Percentiles rank a stretch among this genome's conserved stretches.
Evolutionary conservation across 352 stramenopile species (phyloP).

Genomic region (Globisporangium radiosum): DNA sequence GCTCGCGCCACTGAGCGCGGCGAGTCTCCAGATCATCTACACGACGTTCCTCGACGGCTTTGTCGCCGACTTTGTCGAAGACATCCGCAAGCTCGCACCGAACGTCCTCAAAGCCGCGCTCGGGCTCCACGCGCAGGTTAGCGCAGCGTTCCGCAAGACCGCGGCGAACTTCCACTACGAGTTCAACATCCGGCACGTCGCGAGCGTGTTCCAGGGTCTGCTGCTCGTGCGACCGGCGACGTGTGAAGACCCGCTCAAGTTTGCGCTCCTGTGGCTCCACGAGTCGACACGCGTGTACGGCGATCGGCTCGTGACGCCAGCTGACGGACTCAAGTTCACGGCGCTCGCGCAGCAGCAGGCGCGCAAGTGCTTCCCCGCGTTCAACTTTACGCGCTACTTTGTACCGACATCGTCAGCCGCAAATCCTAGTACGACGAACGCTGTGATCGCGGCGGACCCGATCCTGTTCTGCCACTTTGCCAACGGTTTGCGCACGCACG

Average conservation of each 20-base stretch:
- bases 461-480: slow-evolving; percentile 93
- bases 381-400: slow-evolving; percentile 90
- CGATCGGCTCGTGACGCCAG: slow-evolving; percentile 86
- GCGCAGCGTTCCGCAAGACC: slow-evolving; percentile 86
- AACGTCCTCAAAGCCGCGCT: slow-evolving; percentile 87
- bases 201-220: slow-evolving; percentile 93
- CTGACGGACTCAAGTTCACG: slow-evolving; percentile 87
- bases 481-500: slow-evolving; percentile 74
- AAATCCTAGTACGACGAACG: slow-evolving; percentile 2
- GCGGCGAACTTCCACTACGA: slow-evolving; percentile 97
- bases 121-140: slow-evolving; percentile 83
- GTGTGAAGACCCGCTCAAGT: slow-evolving; percentile 85
- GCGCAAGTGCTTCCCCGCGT: slow-evolving; percentile 90
- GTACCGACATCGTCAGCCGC: slow-evolving; percentile 25
- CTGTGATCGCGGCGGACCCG: slow-evolving; percentile 48
- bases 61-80: slow-evolving; percentile 89
- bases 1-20: slow-evolving; percentile 76
- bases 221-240: slow-evolving; percentile 81
- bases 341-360: slow-evolving; percentile 83
- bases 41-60: slow-evolving; percentile 94
- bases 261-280: slow-evolving; percentile 94
- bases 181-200: slow-evolving; percentile 95
- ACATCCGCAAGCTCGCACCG: slow-evolving; percentile 83
- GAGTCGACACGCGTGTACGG: slow-evolving; percentile 94
- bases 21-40: slow-evolving; percentile 92